These are phyloP conservation scores for Cladosporium halotolerans DNA, from an alignment of 2,329 filamentous ascomycete genomes.

Conservation along the genomic window DNA sequence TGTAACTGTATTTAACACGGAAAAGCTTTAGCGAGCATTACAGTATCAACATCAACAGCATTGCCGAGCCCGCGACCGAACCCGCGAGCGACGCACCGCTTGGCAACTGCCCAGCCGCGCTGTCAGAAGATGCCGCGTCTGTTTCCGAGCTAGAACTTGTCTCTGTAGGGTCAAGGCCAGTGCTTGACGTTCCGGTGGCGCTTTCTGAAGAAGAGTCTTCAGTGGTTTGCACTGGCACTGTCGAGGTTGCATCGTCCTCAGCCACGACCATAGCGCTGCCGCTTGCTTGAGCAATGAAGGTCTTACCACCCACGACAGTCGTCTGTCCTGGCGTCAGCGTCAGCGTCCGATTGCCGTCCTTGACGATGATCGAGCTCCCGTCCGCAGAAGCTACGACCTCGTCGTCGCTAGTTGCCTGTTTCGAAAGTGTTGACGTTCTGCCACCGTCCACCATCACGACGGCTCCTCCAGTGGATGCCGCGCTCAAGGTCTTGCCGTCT, in stretches of 20 bases:
- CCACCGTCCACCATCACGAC: not conserved
- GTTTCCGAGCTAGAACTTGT: too few species aligned
- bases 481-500: slow-evolving; percentile 1
- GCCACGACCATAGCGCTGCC: not conserved
- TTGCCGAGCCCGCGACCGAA: too few species aligned
- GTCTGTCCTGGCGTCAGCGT: not conserved
- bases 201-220: too few species aligned
- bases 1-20: too few species aligned
- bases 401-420: not conserved
- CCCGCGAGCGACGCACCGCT: too few species aligned
- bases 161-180: too few species aligned
- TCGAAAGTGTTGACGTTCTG: not conserved
- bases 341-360: not conserved
- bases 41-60: too few species aligned
- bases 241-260: not conserved
- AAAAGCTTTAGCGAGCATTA: too few species aligned
- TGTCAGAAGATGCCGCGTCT: too few species aligned
- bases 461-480: not conserved
- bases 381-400: not conserved
- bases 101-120: too few species aligned
- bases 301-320: not conserved
- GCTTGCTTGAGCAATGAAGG: not conserved
- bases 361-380: not conserved
- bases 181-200: too few species aligned
- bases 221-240: not conserved